A percentile compares a stretch with the other conserved stretches of the same genome.
These are phyloP conservation scores for Chytridium lagenaria DNA, from an alignment of 371 early-diverging fungal genomes.

Conservation along the genomic window DNA sequence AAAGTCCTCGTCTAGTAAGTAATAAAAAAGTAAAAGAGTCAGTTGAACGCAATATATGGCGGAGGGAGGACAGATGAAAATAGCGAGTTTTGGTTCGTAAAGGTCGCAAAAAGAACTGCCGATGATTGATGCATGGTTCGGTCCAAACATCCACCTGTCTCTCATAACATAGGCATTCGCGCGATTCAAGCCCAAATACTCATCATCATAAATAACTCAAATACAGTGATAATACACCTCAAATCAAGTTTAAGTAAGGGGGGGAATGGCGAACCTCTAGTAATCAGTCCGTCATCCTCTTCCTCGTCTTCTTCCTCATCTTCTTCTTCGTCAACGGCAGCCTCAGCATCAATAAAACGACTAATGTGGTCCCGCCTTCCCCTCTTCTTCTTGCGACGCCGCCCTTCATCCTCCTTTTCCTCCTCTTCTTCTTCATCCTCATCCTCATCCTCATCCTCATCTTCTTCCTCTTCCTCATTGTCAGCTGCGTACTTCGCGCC, in stretches of 20 bases:
- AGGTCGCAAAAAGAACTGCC: too few relatives aligned
- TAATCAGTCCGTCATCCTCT: constrained; percentile 41
- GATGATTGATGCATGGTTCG: too few relatives aligned
- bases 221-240: background rate
- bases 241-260: background rate
- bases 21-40: background rate
- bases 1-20: constrained; percentile 63
- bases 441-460: constrained; percentile 31
- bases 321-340: constrained; percentile 78
- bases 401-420: constrained; percentile 31
- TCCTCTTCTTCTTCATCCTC: constrained; percentile 19
- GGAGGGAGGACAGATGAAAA: background rate
- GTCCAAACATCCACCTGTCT: background rate
- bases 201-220: constrained; percentile 4
- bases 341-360: constrained; percentile 68
- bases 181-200: background rate
- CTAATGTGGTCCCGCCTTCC: constrained; percentile 23
- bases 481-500: constrained; percentile 21
- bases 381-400: constrained; percentile 16
- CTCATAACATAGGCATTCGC: background rate
- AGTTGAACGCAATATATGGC: too few relatives aligned
- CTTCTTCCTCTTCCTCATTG: constrained; percentile 28
- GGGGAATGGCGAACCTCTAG: constrained; percentile 31
- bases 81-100: background rate
- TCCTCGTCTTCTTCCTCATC: constrained; percentile 77